Evolutionary conservation across 345 rosid species (phyloP).

Genomic region (Syzygium jambos): DNA sequence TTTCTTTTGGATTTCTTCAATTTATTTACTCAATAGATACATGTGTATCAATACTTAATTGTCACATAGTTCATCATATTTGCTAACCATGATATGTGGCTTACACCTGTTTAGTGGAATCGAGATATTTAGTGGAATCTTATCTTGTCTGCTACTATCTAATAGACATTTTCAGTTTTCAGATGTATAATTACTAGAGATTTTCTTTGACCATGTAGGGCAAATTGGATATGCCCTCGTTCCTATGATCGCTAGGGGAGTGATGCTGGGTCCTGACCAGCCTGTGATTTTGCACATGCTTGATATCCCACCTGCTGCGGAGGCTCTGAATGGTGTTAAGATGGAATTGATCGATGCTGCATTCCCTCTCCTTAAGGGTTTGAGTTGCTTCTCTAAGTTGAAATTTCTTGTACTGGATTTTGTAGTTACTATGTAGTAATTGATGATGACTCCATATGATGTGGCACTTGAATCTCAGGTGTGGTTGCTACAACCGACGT

Average conservation of each 20-base stretch:
- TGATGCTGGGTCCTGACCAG: constrained; percentile 97
- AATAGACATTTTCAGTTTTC: neutral
- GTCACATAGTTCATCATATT: neutral
- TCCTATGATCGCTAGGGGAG: constrained; percentile 97
- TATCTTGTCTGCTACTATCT: neutral
- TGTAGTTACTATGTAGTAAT: neutral
- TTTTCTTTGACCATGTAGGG: constrained; percentile 37
- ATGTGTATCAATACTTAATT: too few species aligned
- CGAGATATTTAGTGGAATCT: too few species aligned
- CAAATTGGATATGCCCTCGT: constrained; percentile 99
- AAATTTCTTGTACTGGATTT: neutral
- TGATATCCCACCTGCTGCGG: constrained; percentile 96
- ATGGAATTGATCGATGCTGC: constrained; percentile 99
- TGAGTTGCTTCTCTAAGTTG: neutral
- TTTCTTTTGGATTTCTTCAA: neutral
- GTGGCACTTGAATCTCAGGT: constrained; percentile 34
- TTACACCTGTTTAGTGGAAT: neutral
- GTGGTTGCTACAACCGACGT: constrained; percentile 97
- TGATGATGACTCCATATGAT: neutral
- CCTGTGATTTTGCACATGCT: constrained; percentile 99
- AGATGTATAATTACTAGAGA: neutral
- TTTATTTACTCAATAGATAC: neutral
- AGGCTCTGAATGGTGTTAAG: constrained; percentile 93
- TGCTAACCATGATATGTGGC: neutral
- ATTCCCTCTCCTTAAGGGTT: constrained; percentile 95